phyloP scores from a whole-genome alignment of 2,329 filamentous ascomycete genomes.

The Scedosporium dehoogii region DNA sequence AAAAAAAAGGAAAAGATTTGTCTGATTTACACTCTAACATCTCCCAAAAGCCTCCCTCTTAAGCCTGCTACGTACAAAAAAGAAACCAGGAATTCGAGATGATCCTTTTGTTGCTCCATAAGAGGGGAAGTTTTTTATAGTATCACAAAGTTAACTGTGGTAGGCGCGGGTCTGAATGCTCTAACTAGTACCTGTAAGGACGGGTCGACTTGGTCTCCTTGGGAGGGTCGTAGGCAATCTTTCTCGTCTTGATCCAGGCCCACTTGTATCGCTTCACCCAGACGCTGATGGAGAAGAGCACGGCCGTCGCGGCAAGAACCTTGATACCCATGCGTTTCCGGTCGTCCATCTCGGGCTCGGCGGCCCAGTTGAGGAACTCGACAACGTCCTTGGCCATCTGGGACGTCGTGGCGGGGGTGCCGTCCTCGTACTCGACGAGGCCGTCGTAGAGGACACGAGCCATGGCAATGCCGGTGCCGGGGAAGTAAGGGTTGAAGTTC shows the following conservation, averaged over 20 bases:
- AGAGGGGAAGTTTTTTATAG: constrained; percentile 1
- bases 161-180: not conserved
- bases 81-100: not conserved
- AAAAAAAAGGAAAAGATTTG: constrained; percentile 29
- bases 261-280: constrained; percentile 99
- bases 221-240: constrained; percentile 81
- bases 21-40: constrained; percentile 42
- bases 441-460: constrained; percentile 96
- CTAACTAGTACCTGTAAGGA: constrained; percentile 26
- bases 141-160: not conserved
- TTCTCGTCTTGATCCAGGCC: constrained; percentile 89
- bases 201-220: constrained; percentile 38
- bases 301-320: constrained; percentile 70
- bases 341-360: constrained; percentile 98
- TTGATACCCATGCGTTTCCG: constrained; percentile 99
- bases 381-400: constrained; percentile 99
- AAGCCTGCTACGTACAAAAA: constrained; percentile 2
- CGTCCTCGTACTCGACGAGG: constrained; percentile 96
- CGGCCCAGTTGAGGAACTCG: constrained; percentile 98
- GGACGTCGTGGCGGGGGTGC: constrained; percentile 83
- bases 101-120: not conserved
- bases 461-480: constrained; percentile 97
- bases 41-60: constrained; percentile 11
- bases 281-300: constrained; percentile 77
- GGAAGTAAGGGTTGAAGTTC: constrained; percentile 99